Percentiles rank a stretch among this genome's conserved stretches.
Evolutionary conservation across 2,329 filamentous ascomycete species (phyloP).

Genomic region (Fusarium xyrophilum): DNA sequence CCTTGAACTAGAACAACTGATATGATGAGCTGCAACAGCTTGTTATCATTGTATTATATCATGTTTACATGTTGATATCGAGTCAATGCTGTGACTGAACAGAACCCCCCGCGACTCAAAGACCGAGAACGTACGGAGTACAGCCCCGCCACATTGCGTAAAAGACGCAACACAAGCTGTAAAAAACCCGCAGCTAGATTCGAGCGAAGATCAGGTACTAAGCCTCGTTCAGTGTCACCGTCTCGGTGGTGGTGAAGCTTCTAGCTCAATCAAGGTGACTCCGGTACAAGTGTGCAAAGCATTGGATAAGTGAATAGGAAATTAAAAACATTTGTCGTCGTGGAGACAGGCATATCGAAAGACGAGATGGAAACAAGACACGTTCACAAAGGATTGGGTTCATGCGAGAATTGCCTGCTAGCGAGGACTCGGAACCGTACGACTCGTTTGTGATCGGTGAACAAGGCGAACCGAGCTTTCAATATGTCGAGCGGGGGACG

Average conservation of each 20-base stretch:
- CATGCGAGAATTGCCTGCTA: neutral
- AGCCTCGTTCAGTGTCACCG: slow-evolving; percentile 25
- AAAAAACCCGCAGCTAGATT: slow-evolving; percentile 34
- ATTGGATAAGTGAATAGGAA: slow-evolving; percentile 20
- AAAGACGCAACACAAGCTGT: slow-evolving; percentile 42
- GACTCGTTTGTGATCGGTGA: slow-evolving; percentile 18
- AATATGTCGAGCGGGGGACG: slow-evolving; percentile 7
- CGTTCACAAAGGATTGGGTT: neutral
- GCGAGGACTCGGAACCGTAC: slow-evolving; percentile 20
- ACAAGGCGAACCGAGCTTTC: slow-evolving; percentile 25
- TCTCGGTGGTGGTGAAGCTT: slow-evolving; percentile 28
- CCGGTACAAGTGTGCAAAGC: slow-evolving; percentile 30
- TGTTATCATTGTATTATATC: neutral
- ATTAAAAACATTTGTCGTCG: slow-evolving; percentile 7
- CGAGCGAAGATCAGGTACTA: slow-evolving; percentile 34
- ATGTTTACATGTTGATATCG: slow-evolving; percentile 13
- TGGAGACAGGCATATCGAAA: slow-evolving; percentile 22
- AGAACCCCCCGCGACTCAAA: slow-evolving; percentile 12
- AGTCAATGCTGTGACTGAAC: slow-evolving; percentile 7
- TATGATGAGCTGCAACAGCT: neutral
- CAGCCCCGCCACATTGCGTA: slow-evolving; percentile 41
- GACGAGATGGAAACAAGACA: neutral
- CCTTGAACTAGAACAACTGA: neutral
- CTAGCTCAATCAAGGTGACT: slow-evolving; percentile 31
- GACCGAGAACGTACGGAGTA: slow-evolving; percentile 10